Evolutionary conservation across 2,329 filamentous ascomycete species (phyloP).

Genomic region (Phialophora verrucosa): DNA sequence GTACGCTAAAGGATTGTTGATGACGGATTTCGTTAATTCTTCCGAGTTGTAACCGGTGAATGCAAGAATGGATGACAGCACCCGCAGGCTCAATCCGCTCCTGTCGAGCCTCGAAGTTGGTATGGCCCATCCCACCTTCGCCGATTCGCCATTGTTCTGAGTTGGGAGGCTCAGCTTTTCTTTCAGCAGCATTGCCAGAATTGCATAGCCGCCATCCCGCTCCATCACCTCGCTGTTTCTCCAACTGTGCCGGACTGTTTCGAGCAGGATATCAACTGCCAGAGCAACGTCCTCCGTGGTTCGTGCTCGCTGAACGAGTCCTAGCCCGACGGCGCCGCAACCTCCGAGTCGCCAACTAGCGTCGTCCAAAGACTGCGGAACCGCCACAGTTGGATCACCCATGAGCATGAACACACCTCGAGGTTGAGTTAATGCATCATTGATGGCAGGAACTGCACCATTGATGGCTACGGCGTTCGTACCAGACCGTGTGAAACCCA

Average conservation of each 20-base stretch:
- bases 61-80: conserved; percentile 77
- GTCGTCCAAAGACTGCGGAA: conserved; percentile 86
- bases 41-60: conserved; percentile 88
- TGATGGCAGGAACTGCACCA: conserved; percentile 81
- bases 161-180: conserved; percentile 67
- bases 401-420: conserved; percentile 83
- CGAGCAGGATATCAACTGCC: conserved; percentile 81
- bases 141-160: conserved; percentile 26
- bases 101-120: conserved; percentile 52
- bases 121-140: conserved; percentile 31
- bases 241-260: conserved; percentile 89
- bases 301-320: conserved; percentile 77
- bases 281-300: conserved; percentile 73
- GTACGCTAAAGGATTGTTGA: conserved; percentile 94
- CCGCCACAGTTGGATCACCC: conserved; percentile 79
- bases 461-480: conserved; percentile 85
- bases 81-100: conserved; percentile 60
- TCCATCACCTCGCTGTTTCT: conserved; percentile 99
- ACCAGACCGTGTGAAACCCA: conserved; percentile 72
- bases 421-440: conserved; percentile 80
- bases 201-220: conserved; percentile 88
- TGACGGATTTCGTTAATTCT: conserved; percentile 84
- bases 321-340: conserved; percentile 82
- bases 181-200: conserved; percentile 80
- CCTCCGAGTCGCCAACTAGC: conserved; percentile 92